Conservation (phyloP, 176 grass and related monocot species). For the Lolium rigidum region DNA sequence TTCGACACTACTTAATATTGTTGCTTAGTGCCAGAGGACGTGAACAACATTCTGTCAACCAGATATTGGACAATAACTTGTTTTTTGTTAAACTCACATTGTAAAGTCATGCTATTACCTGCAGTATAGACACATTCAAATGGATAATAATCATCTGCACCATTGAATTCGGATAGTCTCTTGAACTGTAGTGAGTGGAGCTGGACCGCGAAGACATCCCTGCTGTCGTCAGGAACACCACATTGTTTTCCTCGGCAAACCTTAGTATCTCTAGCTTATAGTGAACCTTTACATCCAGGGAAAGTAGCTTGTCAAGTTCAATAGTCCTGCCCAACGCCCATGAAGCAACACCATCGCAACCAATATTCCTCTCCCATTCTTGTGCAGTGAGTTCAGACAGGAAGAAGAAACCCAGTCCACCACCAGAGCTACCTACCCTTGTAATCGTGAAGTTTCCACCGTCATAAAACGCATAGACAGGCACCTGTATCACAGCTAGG, state of each 20-base stretch:
- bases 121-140: neutral
- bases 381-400: no score
- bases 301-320: neutral
- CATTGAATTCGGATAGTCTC: neutral
- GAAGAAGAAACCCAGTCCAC: no score
- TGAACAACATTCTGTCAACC: neutral
- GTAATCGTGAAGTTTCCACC: no score
- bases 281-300: neutral
- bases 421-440: no score
- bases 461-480: no score
- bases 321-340: neutral
- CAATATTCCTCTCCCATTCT: no score
- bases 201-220: neutral
- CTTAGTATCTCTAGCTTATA: neutral
- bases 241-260: conserved; percentile 21
- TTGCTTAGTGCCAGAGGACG: neutral
- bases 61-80: neutral
- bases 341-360: neutral
- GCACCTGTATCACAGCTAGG: no score
- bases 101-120: neutral
- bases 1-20: neutral
- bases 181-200: neutral
- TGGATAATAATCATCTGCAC: neutral
- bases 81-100: neutral
- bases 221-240: neutral